Evolutionary conservation across 768 basidiomycete genomes (phyloP).

Genomic region (Dendrothele bispora): DNA sequence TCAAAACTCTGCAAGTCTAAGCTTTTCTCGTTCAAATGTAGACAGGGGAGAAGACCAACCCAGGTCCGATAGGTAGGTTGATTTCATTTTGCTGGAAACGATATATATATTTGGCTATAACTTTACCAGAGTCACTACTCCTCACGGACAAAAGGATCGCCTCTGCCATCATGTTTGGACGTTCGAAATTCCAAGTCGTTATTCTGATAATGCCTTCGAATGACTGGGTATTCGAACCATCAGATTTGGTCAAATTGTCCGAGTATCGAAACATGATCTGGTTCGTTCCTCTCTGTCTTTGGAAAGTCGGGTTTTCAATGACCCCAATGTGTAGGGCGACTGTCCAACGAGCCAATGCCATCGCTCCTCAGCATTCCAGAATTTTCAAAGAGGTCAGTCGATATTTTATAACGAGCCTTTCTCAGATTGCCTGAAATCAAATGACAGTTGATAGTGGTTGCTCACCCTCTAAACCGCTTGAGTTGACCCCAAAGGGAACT

Average conservation of each 20-base stretch:
- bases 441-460: conserved; percentile 33
- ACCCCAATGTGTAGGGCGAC: conserved; percentile 15
- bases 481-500: conserved; percentile 32
- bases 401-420: too few relatives aligned
- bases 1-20: background rate
- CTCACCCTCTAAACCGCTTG: conserved; percentile 28
- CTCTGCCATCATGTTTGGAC: conserved; percentile 35
- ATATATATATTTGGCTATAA: conserved; percentile 11
- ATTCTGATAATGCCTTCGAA: conserved; percentile 31
- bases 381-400: conserved; percentile 33
- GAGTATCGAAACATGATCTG: conserved; percentile 24
- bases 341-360: conserved; percentile 21
- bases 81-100: background rate
- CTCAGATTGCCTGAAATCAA: too few relatives aligned
- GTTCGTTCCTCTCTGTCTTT: conserved; percentile 4
- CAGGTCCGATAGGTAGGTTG: conserved; percentile 30
- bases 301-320: too few relatives aligned
- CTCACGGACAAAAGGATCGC: conserved; percentile 25
- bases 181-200: conserved; percentile 32
- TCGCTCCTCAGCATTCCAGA: conserved; percentile 26
- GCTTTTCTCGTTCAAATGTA: background rate
- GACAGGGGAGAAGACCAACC: conserved; percentile 39
- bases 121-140: conserved; percentile 31
- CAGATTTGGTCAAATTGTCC: conserved; percentile 17
- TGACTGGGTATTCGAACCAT: conserved; percentile 22